These are phyloP conservation scores for Populus simonii DNA, from an alignment of 345 rosid genomes.

Conservation along the genomic window DNA sequence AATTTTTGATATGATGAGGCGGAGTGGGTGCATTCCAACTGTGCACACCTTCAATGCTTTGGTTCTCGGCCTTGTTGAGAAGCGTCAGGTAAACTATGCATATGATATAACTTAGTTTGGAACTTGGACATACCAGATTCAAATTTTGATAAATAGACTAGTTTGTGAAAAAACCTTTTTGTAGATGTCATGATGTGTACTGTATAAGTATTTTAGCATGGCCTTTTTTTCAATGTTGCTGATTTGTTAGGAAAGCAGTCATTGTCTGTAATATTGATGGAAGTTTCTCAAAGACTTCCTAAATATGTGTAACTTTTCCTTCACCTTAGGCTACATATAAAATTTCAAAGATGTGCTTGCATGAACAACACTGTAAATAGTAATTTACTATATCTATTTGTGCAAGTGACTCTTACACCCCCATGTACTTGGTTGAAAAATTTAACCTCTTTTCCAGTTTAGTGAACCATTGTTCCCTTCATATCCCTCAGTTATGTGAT, in stretches of 20 bases:
- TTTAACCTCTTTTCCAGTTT: neutral
- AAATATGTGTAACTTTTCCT: neutral
- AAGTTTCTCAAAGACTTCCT: neutral
- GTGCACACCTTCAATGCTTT: slow-evolving; percentile 90
- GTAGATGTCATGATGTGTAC: neutral
- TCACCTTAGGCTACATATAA: neutral
- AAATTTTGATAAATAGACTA: neutral
- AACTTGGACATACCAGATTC: neutral
- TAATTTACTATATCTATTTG: neutral
- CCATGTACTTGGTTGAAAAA: neutral
- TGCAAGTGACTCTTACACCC: neutral
- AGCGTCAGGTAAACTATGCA: slow-evolving; percentile 57
- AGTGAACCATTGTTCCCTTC: neutral
- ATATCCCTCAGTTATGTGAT: neutral
- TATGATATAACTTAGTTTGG: neutral
- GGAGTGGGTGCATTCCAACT: slow-evolving; percentile 86
- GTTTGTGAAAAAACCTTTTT: neutral
- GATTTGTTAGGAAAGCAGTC: neutral
- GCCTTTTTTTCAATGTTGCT: neutral
- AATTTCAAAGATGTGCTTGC: neutral
- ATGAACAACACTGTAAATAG: neutral
- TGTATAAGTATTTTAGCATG: neutral
- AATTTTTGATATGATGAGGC: slow-evolving; percentile 83
- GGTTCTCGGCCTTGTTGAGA: slow-evolving; percentile 90
- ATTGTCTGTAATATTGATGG: neutral